Evolutionary conservation across 306 rosid species (phyloP).

Genomic region (Heteromeles arbutifolia): DNA sequence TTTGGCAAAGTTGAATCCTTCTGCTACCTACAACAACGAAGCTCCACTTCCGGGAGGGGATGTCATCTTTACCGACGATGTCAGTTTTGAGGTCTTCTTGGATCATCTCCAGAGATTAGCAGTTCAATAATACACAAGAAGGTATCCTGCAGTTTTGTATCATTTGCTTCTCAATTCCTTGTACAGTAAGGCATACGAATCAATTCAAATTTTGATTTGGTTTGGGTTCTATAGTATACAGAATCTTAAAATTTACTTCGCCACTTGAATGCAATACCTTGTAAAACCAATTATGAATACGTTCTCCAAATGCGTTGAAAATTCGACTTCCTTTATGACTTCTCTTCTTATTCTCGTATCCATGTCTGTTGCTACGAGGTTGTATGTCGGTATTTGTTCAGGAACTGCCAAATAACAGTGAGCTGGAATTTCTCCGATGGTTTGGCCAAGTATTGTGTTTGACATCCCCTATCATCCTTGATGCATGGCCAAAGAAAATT

Average conservation of each 20-base stretch:
- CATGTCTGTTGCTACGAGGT: too few relatives aligned
- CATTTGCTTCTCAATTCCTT: conserved; percentile 13
- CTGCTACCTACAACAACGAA: conserved; percentile 75
- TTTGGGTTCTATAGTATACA: not conserved
- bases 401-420: too few relatives aligned
- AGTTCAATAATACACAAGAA: conserved; percentile 48
- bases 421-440: too few relatives aligned
- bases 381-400: too few relatives aligned
- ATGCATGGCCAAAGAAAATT: not conserved
- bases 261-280: not conserved
- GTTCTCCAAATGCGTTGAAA: not conserved
- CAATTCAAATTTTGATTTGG: conserved; percentile 2
- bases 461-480: too few relatives aligned
- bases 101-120: conserved; percentile 97
- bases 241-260: not conserved
- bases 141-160: conserved; percentile 25
- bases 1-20: conserved; percentile 85
- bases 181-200: conserved; percentile 29
- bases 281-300: not conserved
- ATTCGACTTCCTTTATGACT: not conserved
- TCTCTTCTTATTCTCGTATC: too few relatives aligned
- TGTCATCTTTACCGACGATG: conserved; percentile 85
- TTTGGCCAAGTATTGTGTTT: too few relatives aligned
- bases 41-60: conserved; percentile 77
- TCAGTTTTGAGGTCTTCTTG: conserved; percentile 89